These are phyloP conservation scores for Funneliformis geosporum DNA, from an alignment of 192 early-diverging fungal genomes.

Conservation along the genomic window DNA sequence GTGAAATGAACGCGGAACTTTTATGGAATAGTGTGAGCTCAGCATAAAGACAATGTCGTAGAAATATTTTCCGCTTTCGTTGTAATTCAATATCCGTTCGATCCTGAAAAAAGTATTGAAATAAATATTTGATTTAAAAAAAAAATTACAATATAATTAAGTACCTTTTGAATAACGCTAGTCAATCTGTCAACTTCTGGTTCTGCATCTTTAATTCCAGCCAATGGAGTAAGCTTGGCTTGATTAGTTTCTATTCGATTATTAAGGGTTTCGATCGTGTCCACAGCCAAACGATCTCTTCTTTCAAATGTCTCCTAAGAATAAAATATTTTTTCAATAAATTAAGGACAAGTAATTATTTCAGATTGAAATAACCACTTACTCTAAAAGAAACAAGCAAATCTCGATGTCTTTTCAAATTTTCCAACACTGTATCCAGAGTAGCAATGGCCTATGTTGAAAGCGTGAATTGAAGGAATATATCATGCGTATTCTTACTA, in stretches of 20 bases:
- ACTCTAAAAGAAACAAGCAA: conserved; percentile 59
- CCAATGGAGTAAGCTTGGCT: conserved; percentile 40
- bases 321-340: conserved; percentile 14
- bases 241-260: conserved; percentile 56
- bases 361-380: not conserved
- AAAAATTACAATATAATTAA: not conserved
- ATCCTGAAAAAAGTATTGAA: conserved; percentile 44
- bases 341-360: not conserved
- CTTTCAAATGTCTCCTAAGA: conserved; percentile 55
- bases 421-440: conserved; percentile 58
- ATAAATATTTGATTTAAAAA: not conserved
- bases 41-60: conserved; percentile 58
- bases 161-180: conserved; percentile 43
- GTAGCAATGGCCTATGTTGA: conserved; percentile 37
- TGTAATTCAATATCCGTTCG: conserved; percentile 50
- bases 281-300: conserved; percentile 47
- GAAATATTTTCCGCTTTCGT: conserved; percentile 45
- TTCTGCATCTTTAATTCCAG: conserved; percentile 26
- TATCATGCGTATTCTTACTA: not conserved
- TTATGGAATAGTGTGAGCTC: conserved; percentile 64
- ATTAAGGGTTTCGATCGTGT: conserved; percentile 53
- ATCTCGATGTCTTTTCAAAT: conserved; percentile 66
- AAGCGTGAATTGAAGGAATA: conserved; percentile 12
- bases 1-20: conserved; percentile 55
- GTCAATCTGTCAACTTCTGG: conserved; percentile 43